phyloP scores from a whole-genome alignment of 2,329 filamentous ascomycete species.

The Ophiostoma sp. region DNA sequence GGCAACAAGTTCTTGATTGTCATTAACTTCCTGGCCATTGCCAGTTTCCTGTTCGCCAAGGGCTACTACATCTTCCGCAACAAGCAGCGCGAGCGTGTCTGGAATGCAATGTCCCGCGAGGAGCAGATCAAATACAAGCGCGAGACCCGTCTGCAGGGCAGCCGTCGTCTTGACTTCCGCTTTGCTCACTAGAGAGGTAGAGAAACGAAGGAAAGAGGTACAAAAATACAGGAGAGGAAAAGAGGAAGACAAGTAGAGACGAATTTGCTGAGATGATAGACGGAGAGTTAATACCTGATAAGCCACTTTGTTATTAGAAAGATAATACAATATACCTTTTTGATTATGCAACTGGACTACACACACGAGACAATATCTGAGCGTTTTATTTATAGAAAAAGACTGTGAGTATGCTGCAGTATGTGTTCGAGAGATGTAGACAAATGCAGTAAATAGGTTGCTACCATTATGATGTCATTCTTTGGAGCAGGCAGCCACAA shows the following conservation, averaged over 20 bases:
- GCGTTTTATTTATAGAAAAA: not conserved
- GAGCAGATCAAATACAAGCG: conserved; percentile 39
- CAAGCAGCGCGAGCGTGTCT: conserved; percentile 44
- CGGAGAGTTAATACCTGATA: not conserved
- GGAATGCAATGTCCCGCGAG: conserved; percentile 50
- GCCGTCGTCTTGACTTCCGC: conserved; percentile 46
- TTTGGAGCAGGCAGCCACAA: not conserved
- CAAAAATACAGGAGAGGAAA: no score
- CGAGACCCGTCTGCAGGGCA: conserved; percentile 47
- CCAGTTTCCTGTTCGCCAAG: conserved; percentile 51
- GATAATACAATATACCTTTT: conserved; percentile 1
- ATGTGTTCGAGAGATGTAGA: not conserved
- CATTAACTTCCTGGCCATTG: conserved; percentile 50
- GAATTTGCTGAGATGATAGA: not conserved
- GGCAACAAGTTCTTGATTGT: conserved; percentile 31
- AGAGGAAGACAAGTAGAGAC: not conserved
- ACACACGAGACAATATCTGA: not conserved
- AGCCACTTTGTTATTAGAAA: not conserved
- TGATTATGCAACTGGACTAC: not conserved
- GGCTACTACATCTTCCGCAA: conserved; percentile 55
- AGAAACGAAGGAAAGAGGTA: not conserved
- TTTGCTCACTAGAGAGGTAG: conserved; percentile 40
- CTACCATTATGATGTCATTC: not conserved
- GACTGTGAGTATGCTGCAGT: not conserved
- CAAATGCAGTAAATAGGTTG: not conserved